Base-by-base conservation (phyloP, 495 filamentous ascomycete species). In the Aspergillus sclerotioniger region DNA sequence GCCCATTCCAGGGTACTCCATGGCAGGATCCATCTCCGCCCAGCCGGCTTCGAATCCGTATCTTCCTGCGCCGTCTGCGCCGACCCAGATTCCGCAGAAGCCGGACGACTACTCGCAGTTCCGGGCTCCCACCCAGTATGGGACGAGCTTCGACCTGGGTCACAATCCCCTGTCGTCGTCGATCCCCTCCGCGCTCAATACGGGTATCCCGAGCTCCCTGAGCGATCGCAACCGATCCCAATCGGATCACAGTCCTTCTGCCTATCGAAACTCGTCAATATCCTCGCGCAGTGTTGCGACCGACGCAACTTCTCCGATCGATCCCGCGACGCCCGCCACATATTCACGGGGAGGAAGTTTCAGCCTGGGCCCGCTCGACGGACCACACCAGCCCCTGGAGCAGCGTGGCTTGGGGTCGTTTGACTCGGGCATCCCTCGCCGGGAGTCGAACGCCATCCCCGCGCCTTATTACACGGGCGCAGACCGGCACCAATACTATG, bases 191-290 rank as follows among this genome's bases (percentile, higher is more conserved):
- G 60, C 62, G 0, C 53, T 77, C 35, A 74, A 64, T 52, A 60
- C 68, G 28, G 58, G 62, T 16, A 65, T 77, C 12, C 48, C 71
- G 8, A 62, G 68, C 32, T 70, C 70, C n/a, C 29, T 75, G 17
- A 68, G 64, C 53, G 76, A 79, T 13, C 74, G 76, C 35, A 73
- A 71, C 56, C 68, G 76, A 20, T 74, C 75, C 28, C 68, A 72
- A 13, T 76, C 74, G 3, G 72, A 76, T 28, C 73, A 75, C 62
- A 76, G 73, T 51, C 70, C 69, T 0, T 67, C 74, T 8, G 73
- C 71, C 6, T 78, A 78, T 45, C 69, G 76, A 51, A 78, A 76
- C 41, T 70, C 72, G 0, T 77, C 76, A 5, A 74, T 78, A 10
- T 77, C 76, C 13, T 75, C 73, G 19, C 70, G 74, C 50, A 76